Evolutionary conservation across 2,329 filamentous ascomycete genomes (phyloP).

Genomic region (Escovopsis sp.): DNA sequence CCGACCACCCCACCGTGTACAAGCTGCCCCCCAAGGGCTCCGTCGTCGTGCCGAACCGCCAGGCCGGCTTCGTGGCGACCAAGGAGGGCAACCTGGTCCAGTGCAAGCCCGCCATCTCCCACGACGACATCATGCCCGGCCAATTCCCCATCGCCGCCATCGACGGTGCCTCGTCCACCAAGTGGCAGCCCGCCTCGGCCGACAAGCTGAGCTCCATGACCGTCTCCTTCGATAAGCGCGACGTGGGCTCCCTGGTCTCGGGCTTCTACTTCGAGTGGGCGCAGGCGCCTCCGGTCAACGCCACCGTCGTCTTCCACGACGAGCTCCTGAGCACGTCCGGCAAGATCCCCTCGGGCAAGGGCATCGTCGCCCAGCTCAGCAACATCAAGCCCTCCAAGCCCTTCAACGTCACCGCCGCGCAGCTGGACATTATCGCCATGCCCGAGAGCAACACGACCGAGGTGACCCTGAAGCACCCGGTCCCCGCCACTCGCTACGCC

Average conservation of each 20-base stretch:
- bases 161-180: slow-evolving; percentile 10
- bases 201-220: slow-evolving; percentile 7
- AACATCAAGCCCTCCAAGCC: slow-evolving; percentile 7
- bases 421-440: slow-evolving; percentile 6
- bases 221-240: slow-evolving; percentile 4
- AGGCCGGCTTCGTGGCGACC: slow-evolving; percentile 38
- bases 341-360: not conserved
- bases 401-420: slow-evolving; percentile 1
- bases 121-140: slow-evolving; percentile 37
- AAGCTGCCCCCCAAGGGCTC: slow-evolving; percentile 32
- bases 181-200: slow-evolving; percentile 10
- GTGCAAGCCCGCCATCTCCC: slow-evolving; percentile 39
- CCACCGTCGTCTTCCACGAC: slow-evolving; percentile 11
- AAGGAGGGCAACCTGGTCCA: slow-evolving; percentile 47
- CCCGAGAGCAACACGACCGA: slow-evolving; percentile 9
- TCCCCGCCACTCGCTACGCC: slow-evolving; percentile 7
- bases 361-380: slow-evolving; percentile 2
- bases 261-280: slow-evolving; percentile 11
- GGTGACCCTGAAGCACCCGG: slow-evolving; percentile 4
- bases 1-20: slow-evolving; percentile 24
- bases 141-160: slow-evolving; percentile 41
- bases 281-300: slow-evolving; percentile 9
- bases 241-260: slow-evolving; percentile 6
- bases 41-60: slow-evolving; percentile 43
- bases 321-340: not conserved